These are phyloP conservation scores for Aspergillus fischeri DNA, from an alignment of 2,329 filamentous ascomycete species.

Conservation along the genomic window DNA sequence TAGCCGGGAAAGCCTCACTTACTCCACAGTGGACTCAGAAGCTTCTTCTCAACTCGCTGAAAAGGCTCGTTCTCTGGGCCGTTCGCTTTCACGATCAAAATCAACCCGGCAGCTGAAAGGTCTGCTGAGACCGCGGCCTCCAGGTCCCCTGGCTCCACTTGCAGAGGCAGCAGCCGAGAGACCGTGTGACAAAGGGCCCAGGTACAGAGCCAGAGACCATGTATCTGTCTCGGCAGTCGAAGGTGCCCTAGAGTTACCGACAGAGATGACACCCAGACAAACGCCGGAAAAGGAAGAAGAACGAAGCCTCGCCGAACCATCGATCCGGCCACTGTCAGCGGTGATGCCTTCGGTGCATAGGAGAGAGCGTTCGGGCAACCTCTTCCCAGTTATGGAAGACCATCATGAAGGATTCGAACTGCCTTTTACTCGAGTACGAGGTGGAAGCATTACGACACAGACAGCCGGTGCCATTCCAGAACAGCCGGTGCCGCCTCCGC, in stretches of 20 bases:
- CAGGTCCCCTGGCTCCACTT: conserved; percentile 31
- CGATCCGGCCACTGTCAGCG: conserved; percentile 26
- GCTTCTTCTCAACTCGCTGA: conserved; percentile 20
- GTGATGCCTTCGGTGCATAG: conserved; percentile 28
- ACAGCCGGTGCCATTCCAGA: conserved; percentile 31
- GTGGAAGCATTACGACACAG: conserved; percentile 32
- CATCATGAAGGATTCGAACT: conserved; percentile 20
- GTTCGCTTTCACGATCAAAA: conserved; percentile 31
- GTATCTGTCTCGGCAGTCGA: conserved; percentile 32
- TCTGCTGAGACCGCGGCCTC: conserved; percentile 22
- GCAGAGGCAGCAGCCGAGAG: conserved; percentile 24
- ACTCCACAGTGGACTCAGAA: conserved; percentile 17
- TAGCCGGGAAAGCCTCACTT: conserved; percentile 29
- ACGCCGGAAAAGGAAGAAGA: conserved; percentile 32
- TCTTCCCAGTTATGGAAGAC: conserved; percentile 23
- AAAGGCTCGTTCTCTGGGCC: conserved; percentile 28
- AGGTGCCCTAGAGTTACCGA: conserved; percentile 29
- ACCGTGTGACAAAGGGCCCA: conserved; percentile 10
- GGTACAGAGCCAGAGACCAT: conserved; percentile 22
- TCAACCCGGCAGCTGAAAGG: conserved; percentile 30
- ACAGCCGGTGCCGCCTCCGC: conserved; percentile 35
- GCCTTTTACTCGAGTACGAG: conserved; percentile 22
- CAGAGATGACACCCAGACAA: conserved; percentile 35
- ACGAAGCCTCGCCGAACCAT: conserved; percentile 16
- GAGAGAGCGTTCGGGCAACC: conserved; percentile 17